Conservation (phyloP, 768 basidiomycete genomes). For the Leccinum broughii region DNA sequence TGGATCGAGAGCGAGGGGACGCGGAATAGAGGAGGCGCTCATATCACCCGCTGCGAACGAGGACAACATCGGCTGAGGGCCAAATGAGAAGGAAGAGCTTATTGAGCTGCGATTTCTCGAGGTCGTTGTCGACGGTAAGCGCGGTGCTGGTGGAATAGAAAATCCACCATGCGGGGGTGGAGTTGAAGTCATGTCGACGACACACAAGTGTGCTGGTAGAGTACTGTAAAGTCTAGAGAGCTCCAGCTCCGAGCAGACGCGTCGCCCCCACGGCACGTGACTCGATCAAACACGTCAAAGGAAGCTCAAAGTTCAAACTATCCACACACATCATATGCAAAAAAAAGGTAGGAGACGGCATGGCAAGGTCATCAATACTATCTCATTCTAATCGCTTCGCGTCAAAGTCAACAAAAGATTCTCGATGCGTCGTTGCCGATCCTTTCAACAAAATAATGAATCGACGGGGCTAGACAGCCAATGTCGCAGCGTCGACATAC, state of each 20-base stretch:
- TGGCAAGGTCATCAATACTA: not conserved
- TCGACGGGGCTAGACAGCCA: constrained; percentile 2
- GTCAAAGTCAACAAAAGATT: constrained; percentile 68
- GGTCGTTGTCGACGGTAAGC: constrained; percentile 52
- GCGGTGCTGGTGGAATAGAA: constrained; percentile 48
- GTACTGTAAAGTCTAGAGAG: too few relatives aligned
- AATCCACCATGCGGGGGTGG: constrained; percentile 50
- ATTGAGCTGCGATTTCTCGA: constrained; percentile 67
- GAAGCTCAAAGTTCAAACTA: not conserved
- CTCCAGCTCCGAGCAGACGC: too few relatives aligned
- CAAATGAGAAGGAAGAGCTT: constrained; percentile 81
- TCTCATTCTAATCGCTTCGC: constrained; percentile 55
- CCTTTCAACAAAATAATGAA: constrained; percentile 36
- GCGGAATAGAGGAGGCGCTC: constrained; percentile 56
- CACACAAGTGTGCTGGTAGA: not conserved
- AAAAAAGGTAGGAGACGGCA: not conserved
- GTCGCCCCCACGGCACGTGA: too few relatives aligned
- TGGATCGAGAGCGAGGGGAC: constrained; percentile 69
- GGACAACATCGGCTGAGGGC: constrained; percentile 72
- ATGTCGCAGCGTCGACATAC: constrained; percentile 36
- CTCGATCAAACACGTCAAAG: too few relatives aligned
- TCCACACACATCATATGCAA: too few relatives aligned
- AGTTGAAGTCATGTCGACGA: constrained; percentile 39
- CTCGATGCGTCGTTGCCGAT: constrained; percentile 79
- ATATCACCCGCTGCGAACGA: constrained; percentile 67